Percentiles rank a stretch among this genome's conserved stretches.
These are phyloP conservation scores for Austropuccinia psidii DNA, from an alignment of 1,284 basidiomycete genomes.

Conservation along the genomic window DNA sequence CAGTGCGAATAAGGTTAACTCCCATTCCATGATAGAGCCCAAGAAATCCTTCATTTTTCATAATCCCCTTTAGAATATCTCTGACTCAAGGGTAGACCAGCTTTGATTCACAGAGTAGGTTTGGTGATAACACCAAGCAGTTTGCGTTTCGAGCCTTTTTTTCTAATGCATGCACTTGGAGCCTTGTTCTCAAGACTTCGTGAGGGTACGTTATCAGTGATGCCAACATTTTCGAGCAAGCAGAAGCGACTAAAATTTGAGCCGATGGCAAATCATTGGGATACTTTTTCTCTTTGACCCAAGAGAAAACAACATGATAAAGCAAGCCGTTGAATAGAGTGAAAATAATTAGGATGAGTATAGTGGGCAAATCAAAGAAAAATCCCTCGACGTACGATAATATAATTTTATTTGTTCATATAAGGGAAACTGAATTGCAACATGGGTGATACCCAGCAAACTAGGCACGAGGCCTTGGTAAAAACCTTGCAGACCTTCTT, in stretches of 20 bases:
- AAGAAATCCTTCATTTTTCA: constrained; percentile 71
- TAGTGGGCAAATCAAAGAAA: too few relatives aligned
- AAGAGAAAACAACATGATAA: too few relatives aligned
- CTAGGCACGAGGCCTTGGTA: constrained; percentile 85
- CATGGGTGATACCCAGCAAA: constrained; percentile 78
- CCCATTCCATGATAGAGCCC: constrained; percentile 83
- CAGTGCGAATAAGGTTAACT: constrained; percentile 80
- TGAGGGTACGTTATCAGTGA: constrained; percentile 90
- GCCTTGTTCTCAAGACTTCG: constrained; percentile 82
- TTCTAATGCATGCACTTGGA: constrained; percentile 71
- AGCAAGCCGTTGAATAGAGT: too few relatives aligned
- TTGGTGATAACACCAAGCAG: constrained; percentile 27
- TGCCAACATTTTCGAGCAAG: constrained; percentile 83
- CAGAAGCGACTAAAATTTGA: constrained; percentile 75
- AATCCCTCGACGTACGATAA: constrained; percentile 61
- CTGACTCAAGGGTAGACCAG: constrained; percentile 55
- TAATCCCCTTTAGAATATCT: constrained; percentile 63
- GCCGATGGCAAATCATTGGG: constrained; percentile 57
- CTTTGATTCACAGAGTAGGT: too few relatives aligned
- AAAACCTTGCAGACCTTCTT: constrained; percentile 74
- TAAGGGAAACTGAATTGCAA: constrained; percentile 91
- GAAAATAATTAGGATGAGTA: too few relatives aligned
- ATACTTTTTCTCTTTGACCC: constrained; percentile 50
- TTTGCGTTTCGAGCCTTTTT: constrained; percentile 13
- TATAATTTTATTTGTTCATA: constrained; percentile 80